Evolutionary conservation across 345 rosid genomes (phyloP), one percentile per base, ranked within the genome.

Genomic region (Gynandropsis gynandra): DNA sequence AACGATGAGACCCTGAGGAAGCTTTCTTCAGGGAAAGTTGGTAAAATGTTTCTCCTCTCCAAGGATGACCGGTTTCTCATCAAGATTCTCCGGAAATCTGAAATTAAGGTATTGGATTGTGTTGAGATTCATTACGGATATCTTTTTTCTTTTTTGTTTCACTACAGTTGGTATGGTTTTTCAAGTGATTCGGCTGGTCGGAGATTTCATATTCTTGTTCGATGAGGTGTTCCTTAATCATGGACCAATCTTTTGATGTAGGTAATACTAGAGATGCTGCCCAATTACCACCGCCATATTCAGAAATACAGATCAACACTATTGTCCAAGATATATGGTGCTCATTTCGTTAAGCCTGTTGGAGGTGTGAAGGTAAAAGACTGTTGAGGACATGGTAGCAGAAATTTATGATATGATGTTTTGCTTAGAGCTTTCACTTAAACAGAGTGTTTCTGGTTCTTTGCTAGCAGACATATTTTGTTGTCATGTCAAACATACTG

Each of bases 391-490:
- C 20, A 27, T 13, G 15, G 9, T 42, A 13, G 15, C 14, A 24
- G 39, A 20, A 13, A n/a, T 41, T n/a, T 57, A 7, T 42, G 16
- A 20, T 50, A 32, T 41, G 0, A 46, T 39, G 27, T 16, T 35
- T 42, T 9, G 13, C 34, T 51, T 37, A 8, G 0, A 35, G 14
- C 21, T 6, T 13, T 29, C n/a, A 13, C 47, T 58, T 29, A 33
- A 15, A 21, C 47, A n/a, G 1, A 38, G 4, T 12, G 13, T 16
- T 40, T 18, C 2, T 45, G 4, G 24, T 20, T 56, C 19, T 49
- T 4, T 41, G 50, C 16, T 19, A 40, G 52, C 77, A 83, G 87
- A 76, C 76, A 52, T 80, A 78, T 59, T 83, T 83, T 60, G 70
- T 64, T 5, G 80, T 83, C 50, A 54, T 61, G 68, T 52, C 69